Conservation (phyloP, 2,329 filamentous ascomycete genomes). For the Pyrenochaeta sp. region DNA sequence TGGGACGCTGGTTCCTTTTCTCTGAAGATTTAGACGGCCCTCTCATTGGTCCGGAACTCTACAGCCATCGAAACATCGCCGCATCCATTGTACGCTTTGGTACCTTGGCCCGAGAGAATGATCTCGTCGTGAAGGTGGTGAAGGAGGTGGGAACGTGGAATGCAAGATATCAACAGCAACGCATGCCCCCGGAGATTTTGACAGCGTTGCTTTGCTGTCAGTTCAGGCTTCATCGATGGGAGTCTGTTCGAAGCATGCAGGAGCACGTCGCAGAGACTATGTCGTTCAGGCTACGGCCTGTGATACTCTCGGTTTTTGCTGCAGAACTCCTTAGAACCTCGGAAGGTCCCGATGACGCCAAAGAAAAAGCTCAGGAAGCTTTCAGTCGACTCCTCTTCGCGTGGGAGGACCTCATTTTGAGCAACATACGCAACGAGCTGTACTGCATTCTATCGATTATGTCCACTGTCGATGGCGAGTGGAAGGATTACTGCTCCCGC, state of each 20-base stretch:
- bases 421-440: constrained; percentile 35
- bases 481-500: constrained; percentile 39
- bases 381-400: constrained; percentile 42
- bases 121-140: constrained; percentile 44
- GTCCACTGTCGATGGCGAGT: constrained; percentile 36
- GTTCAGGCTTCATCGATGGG: constrained; percentile 52
- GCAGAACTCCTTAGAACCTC: constrained; percentile 40
- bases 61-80: constrained; percentile 58
- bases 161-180: constrained; percentile 28
- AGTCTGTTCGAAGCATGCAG: constrained; percentile 51
- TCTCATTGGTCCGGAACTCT: constrained; percentile 57
- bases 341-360: constrained; percentile 16
- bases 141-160: constrained; percentile 29
- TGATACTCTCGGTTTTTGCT: constrained; percentile 42
- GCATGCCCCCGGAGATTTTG: constrained; percentile 46
- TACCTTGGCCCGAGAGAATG: constrained; percentile 57
- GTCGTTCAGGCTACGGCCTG: constrained; percentile 35
- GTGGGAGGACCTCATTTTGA: constrained; percentile 40
- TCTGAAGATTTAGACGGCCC: constrained; percentile 63
- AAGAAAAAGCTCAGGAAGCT: constrained; percentile 25
- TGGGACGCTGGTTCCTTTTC: constrained; percentile 64
- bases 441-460: constrained; percentile 44
- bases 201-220: constrained; percentile 55
- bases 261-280: constrained; percentile 33
- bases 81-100: constrained; percentile 65